phyloP scores from a whole-genome alignment of 305 asterid genomes.

The Fraxinus xanthoxyloides region DNA sequence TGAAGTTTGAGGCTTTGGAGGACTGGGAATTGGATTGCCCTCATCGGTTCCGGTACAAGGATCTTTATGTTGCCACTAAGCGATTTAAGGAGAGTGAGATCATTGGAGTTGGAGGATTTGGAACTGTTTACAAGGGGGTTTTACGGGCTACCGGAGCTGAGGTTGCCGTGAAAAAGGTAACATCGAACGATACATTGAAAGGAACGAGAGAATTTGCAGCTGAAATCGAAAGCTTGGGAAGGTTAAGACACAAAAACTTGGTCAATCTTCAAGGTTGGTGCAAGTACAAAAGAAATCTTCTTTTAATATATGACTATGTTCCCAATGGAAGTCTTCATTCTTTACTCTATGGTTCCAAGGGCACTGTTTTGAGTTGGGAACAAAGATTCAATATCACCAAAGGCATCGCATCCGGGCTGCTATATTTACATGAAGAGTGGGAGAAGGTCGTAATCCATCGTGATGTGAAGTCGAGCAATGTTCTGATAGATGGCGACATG shows the following conservation, averaged over 20 bases:
- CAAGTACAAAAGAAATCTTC: constrained; percentile 55
- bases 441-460: constrained; percentile 74
- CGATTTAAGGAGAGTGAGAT: constrained; percentile 58
- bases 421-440: constrained; percentile 83
- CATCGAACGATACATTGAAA: constrained; percentile 42
- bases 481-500: constrained; percentile 59
- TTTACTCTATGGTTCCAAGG: constrained; percentile 33
- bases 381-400: constrained; percentile 58
- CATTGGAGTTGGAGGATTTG: constrained; percentile 73
- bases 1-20: constrained; percentile 40
- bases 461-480: constrained; percentile 71
- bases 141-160: constrained; percentile 43
- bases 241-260: constrained; percentile 64
- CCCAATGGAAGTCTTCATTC: constrained; percentile 71
- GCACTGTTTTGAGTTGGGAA: constrained; percentile 44
- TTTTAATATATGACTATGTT: constrained; percentile 59
- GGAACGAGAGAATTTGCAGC: constrained; percentile 78
- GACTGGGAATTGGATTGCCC: constrained; percentile 79
- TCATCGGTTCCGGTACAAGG: constrained; percentile 54
- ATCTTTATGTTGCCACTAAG: constrained; percentile 54
- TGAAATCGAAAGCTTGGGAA: constrained; percentile 69
- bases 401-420: constrained; percentile 63
- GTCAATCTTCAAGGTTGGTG: constrained; percentile 87
- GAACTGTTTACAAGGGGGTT: constrained; percentile 64
- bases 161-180: constrained; percentile 64